Base-by-base conservation (phyloP, 2,329 filamentous ascomycete species). In the Fonsecaea multimorphosa region DNA sequence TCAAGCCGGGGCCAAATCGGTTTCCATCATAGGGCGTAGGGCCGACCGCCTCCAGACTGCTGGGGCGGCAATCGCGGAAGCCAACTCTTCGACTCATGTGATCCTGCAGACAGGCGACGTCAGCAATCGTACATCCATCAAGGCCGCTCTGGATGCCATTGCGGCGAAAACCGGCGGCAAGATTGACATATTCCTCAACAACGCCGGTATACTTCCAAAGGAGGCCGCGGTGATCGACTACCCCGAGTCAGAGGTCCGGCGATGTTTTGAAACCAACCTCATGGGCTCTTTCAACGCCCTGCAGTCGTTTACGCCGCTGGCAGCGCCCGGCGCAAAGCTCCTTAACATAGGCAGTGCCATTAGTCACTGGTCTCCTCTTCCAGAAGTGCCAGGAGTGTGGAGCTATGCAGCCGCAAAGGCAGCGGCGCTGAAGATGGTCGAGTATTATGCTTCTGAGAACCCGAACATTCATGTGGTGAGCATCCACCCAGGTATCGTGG, bases 401-500 rank as follows among this genome's bases (percentile, higher is more conserved):
- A 32, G 27, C 53, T 57, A 57, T 19, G 32, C 32, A 12, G 54
- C 32, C 9, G 9, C 54, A 3, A 57, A 57, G 9, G 32, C 32
- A 14, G 54, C 54, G 32, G 12, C n/a, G 1, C 7, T 27, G 22
- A 38, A 40, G 32, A 40, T 40, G 32, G 12, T 57, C 2, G 54
- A 57, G n/a, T 38, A 40, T 40, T 40, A 22, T 14, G n/a, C 16
- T 3, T 22, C 19, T 8, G 54, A 57, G 32, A 24, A 57, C 32
- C 54, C 54, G 34, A 16, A 29, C 14, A 12, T 57, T 14, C 31
- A 40, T 12, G 76, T 82, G 0, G 71, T 78, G 6, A 77, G 79
- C 34, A 70, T 83, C 16, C 81, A 84, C 19, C 82, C 82, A 0
- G 82, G 81, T 12, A 31, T 63, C 12, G 52, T 68, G 22, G 29